Conservation (phyloP, 768 basidiomycete genomes). For the Pleurotus tuber-regium region DNA sequence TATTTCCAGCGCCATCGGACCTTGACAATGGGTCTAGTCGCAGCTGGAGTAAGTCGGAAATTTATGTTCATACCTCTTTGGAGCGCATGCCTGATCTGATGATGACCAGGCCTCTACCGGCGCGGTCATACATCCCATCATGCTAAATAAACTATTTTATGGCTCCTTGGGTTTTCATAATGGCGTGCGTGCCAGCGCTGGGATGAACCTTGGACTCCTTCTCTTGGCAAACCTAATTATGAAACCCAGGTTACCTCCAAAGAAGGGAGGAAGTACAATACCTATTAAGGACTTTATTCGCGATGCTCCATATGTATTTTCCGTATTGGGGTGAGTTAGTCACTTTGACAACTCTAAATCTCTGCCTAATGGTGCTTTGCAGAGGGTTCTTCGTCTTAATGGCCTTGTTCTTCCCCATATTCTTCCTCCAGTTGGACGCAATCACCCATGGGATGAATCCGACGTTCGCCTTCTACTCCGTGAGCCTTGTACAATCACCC, state of each 20-base stretch:
- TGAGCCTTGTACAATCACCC: conserved; percentile 18
- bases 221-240: conserved; percentile 31
- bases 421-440: conserved; percentile 51
- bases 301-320: conserved; percentile 28
- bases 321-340: conserved; percentile 17
- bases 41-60: conserved; percentile 3
- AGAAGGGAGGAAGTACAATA: conserved; percentile 18
- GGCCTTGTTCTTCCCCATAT: conserved; percentile 43
- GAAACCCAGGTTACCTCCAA: conserved; percentile 33
- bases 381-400: conserved; percentile 29
- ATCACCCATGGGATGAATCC: conserved; percentile 37
- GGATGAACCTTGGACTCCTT: conserved; percentile 31
- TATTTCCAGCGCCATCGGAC: conserved; percentile 47
- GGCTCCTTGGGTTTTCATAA: conserved; percentile 36
- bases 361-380: neutral
- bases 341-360: neutral
- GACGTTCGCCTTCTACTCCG: conserved; percentile 48
- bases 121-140: conserved; percentile 54
- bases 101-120: conserved; percentile 30
- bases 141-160: conserved; percentile 49
- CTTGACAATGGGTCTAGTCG: conserved; percentile 52
- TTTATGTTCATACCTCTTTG: too few species aligned
- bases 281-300: conserved; percentile 25
- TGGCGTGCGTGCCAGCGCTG: conserved; percentile 37
- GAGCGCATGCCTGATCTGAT: too few species aligned